Base-by-base conservation (phyloP, 73 alveolate species). In the Paraurostyla sp. region DNA sequence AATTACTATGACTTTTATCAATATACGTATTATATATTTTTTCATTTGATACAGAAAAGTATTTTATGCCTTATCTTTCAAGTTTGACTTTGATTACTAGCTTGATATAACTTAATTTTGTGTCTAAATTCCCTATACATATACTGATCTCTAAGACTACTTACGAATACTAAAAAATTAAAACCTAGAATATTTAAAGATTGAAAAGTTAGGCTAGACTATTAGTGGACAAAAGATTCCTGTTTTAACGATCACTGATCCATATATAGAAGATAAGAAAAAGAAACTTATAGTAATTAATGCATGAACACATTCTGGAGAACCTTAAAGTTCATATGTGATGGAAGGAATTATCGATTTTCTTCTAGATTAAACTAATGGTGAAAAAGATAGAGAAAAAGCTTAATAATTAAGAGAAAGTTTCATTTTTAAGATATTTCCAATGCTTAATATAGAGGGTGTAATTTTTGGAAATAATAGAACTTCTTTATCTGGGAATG, bases 271-370 rank as follows among this genome's bases (percentile, higher is more conserved):
- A 7, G 69, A 45, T n/a, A 43, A 4, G 3, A 23, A 73, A 13
- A 73, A 73, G 29, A 22, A 73, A 46, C 33, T 48, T 9, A 73
- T 73, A 16, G 33, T 73, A 15, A 45, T 73, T 22, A 13, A 3
- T 13, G 65, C 86, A 6, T 32, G 86, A 73, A 73, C 51, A 43
- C 50, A 73, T 73, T 71, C 86, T 16, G 86, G 86, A 9, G 86
- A 73, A 11, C 86, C 56, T 46, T 48, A 73, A 49, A 73, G 86
- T 25, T 73, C 86, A 4, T 73, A 16, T 73, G 33, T 73, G 23
- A 32, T 73, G 49, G 86, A 73, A 27, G 86, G 86, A 23, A 48
- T 73, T 0, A 40, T 73, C 20, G 46, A 73, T 73, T 73, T 9
- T 30, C 29, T 73, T 32, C 25, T 38, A 45, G 32, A 4, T 0